These are phyloP conservation scores for Debaryomyces tyrocola DNA, from an alignment of 805 yeast species.

Conservation along the genomic window DNA sequence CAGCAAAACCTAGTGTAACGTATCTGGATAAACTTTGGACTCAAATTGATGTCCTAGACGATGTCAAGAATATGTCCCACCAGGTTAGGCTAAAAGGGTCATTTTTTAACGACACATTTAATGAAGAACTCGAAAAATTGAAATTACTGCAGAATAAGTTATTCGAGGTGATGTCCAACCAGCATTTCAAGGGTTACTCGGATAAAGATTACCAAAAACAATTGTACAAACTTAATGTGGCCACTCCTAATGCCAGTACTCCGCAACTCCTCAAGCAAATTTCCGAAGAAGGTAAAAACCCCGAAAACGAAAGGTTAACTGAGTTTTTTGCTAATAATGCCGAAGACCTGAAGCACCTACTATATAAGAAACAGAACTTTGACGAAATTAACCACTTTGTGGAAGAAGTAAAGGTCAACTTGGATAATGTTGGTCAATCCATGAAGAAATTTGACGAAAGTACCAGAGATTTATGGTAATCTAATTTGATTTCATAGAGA, in stretches of 20 bases:
- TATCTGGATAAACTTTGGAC: constrained; percentile 82
- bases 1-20: constrained; percentile 59
- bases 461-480: constrained; percentile 43
- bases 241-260: constrained; percentile 17
- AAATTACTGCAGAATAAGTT: constrained; percentile 53
- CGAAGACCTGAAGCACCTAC: constrained; percentile 11
- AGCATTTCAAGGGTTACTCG: constrained; percentile 11
- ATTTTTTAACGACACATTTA: constrained; percentile 54
- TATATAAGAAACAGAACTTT: constrained; percentile 51
- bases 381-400: constrained; percentile 51
- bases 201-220: constrained; percentile 2
- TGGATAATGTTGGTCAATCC: constrained; percentile 54
- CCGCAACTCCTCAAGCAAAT: neutral
- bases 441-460: constrained; percentile 48
- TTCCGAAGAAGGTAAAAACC: constrained; percentile 22
- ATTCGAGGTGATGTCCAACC: constrained; percentile 33
- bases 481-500: too few relatives aligned
- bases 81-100: constrained; percentile 43
- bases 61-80: constrained; percentile 61
- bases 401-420: constrained; percentile 45
- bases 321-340: constrained; percentile 24
- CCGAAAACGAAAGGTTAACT: constrained; percentile 21
- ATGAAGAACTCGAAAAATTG: constrained; percentile 49
- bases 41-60: constrained; percentile 82
- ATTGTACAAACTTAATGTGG: constrained; percentile 6